phyloP scores from a whole-genome alignment of 305 asterid species.

The Nicotiana rustica region DNA sequence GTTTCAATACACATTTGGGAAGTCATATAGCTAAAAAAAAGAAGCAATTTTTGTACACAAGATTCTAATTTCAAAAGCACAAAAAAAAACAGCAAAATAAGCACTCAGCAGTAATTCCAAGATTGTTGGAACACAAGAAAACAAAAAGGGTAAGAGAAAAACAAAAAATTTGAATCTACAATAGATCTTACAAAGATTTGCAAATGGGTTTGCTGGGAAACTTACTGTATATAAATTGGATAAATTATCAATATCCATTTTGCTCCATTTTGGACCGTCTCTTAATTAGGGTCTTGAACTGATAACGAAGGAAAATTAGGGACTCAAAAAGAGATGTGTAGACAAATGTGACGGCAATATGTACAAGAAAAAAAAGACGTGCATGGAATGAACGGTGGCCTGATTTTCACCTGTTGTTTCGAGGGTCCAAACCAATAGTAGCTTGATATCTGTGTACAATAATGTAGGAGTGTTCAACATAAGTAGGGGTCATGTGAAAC shows the following conservation, averaged over 20 bases:
- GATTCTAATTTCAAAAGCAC: not conserved
- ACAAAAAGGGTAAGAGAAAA: conserved; percentile 9
- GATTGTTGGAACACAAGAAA: not conserved
- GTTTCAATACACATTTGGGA: too few relatives aligned
- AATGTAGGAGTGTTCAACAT: not conserved
- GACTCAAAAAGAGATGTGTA: too few relatives aligned
- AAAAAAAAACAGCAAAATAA: not conserved
- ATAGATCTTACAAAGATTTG: not conserved
- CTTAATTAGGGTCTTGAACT: not conserved
- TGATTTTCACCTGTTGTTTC: too few relatives aligned
- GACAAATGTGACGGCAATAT: too few relatives aligned
- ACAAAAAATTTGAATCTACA: not conserved
- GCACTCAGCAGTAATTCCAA: conserved; percentile 20
- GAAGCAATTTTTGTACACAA: not conserved
- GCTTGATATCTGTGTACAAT: too few relatives aligned
- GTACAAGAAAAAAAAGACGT: not conserved
- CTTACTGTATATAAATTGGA: not conserved
- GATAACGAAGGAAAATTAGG: not conserved
- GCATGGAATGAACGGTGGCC: not conserved
- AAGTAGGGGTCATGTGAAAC: not conserved
- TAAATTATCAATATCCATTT: not conserved
- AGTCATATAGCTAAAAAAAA: conserved; percentile 2
- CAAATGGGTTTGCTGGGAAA: conserved; percentile 11
- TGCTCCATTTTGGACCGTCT: not conserved
- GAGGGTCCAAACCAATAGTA: too few relatives aligned